Percentiles rank a stretch among this genome's conserved stretches.
Evolutionary conservation across 106 monocot genomes (phyloP).

Genomic region (Cymbidium sinense): DNA sequence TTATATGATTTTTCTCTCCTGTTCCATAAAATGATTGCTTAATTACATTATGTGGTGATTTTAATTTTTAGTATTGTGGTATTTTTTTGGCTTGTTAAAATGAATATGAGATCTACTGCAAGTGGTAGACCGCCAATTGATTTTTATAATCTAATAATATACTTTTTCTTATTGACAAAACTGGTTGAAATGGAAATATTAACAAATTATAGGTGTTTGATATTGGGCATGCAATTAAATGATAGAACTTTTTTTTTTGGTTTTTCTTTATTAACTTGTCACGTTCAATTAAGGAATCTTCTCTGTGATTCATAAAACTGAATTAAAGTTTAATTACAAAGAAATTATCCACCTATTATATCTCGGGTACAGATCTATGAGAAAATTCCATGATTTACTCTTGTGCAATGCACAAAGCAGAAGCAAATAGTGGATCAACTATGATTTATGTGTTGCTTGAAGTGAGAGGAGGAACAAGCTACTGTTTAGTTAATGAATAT

Average conservation of each 20-base stretch:
- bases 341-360: neutral
- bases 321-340: neutral
- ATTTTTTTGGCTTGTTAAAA: neutral
- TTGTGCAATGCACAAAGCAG: neutral
- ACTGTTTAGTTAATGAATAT: neutral
- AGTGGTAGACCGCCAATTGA: neutral
- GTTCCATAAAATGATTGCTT: neutral
- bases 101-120: neutral
- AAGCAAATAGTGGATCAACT: neutral
- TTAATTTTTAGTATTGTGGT: neutral
- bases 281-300: neutral
- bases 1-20: neutral
- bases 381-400: neutral
- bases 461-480: neutral
- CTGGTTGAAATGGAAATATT: neutral
- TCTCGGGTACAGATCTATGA: neutral
- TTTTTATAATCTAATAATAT: neutral
- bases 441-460: neutral
- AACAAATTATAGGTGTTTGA: neutral
- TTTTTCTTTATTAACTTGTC: neutral
- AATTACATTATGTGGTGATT: neutral
- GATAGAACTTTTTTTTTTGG: neutral
- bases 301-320: no score
- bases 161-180: neutral
- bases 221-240: neutral